Base-by-base conservation (phyloP, 768 basidiomycete genomes). In the Kwoniella sp. region DNA sequence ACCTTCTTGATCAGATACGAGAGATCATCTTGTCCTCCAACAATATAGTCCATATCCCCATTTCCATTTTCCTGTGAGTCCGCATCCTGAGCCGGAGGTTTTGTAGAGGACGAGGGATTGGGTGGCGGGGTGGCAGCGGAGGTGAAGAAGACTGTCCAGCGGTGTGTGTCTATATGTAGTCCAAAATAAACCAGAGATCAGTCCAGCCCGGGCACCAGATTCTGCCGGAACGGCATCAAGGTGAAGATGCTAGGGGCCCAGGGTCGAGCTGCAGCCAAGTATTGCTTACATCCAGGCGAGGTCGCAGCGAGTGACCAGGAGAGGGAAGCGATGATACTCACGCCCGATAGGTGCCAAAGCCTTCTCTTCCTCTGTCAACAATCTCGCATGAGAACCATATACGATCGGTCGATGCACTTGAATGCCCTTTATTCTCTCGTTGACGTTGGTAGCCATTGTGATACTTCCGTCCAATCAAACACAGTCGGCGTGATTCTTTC, bases 111-210 rank as follows among this genome's bases (percentile, higher is more conserved):
- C 24, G 30, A 27, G 52, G 33, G 33, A 19, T 53, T 15, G 9
- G 74, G 68, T 10, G 77, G 73, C 0, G 87, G 83, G 1, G 85
- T 83, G 33, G 90, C 88, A 0, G 94, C 93, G 47, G 91, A 90
- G 25, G 96, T 87, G 25, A 99, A 86, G 26, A 92, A 94, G 63
- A 99, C 89, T 0, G 93, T 98, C 96, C 96, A 99, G 65, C 86
- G 86, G 79, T 98, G 95, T 1, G 95, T 97, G 55, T 81, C 80
- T 81, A 58, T 9, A 50, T 21, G 8, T n/a, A n/a, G n/a, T n/a
- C n/a, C n/a, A n/a, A n/a, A n/a, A n/a, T n/a, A n/a, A n/a, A n/a
- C n/a, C n/a, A n/a, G n/a, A n/a, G n/a, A n/a, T n/a, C n/a, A n/a
- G n/a, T n/a, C n/a, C n/a, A n/a, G n/a, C n/a, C n/a, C n/a, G n/a